Evolutionary conservation across 768 basidiomycete genomes (phyloP), one percentile per base, ranked within the genome.

Genomic region (Psilocybe cyanescens): DNA sequence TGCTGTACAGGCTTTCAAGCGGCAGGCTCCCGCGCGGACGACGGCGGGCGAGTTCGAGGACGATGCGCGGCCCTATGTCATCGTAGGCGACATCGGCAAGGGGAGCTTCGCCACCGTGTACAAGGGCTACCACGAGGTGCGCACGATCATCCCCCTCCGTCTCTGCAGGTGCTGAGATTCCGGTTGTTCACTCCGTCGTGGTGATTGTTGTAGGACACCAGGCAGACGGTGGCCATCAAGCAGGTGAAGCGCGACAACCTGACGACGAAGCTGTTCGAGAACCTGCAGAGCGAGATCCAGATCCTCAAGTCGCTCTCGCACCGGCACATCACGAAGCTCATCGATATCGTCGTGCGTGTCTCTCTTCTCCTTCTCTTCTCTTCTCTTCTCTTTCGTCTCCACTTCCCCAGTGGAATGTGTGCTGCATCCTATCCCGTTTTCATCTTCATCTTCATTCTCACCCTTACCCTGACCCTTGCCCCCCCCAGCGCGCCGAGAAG

Each of bases 101-200:
- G 97, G 97, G 16, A 95, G 92, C 73, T 99, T 99, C 75, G 97
- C 97, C 14, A 97, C 91, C 0, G 97, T 99, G 44, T 96, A 94
- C 75, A 93, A 94, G 67, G 96, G 94, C 54, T 94, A 94, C 77
- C 90, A 95, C 73, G 88, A 90, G 76, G 95, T 93, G 66, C 60
- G 89, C 63, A 55, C n/a, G 37, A 30, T 30, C 55, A 24, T 57
- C 17, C 29, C 28, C 47, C 51, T 4, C n/a, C 39, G 2, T 19
- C 16, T 47, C 4, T 37, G 17, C 33, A 24, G 33, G 24, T 7
- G 8, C 33, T 35, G 33, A 4, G 33, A 35, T 11, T 35, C 7
- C 2, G 33, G 1, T 35, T 39, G 49, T 17, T 49, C 7, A 51
- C 28, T n/a, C 24, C 24, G 2, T 24, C 24, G 24, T 24, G 28